Evolutionary conservation across 805 yeast species (phyloP), one percentile per base, ranked within the genome.

Genomic region (Yamadazyma laniorum): DNA sequence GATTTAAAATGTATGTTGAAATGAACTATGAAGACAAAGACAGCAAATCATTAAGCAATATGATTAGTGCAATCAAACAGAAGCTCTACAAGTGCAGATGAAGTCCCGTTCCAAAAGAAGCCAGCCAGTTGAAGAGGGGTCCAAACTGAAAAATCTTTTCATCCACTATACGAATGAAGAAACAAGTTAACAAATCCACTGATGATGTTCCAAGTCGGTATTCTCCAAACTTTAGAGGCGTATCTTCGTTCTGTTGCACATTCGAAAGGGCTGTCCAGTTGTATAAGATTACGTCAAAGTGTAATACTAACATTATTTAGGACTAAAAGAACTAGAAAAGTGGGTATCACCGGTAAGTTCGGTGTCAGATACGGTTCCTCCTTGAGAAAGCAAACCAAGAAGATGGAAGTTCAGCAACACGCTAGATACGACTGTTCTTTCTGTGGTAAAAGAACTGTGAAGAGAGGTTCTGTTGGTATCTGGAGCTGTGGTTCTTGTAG

Each of bases 311-410:
- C 77, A 43, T 52, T 29, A 23, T 21, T 21, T 25, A 88, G 96
- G 99, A 86, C 99, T 77, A 93, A 95, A 80, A 91, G 99, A 86
- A 93, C 99, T 63, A 93, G 93, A 95, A 93, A 93, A 88, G 99
- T 93, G 74, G 99, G 99, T 77, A 93, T 93, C 82, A 93, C 99
- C 74, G 99, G 99, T 84, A 95, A 95, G 82, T 93, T 88, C 84
- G 99, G 99, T 88, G 97, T 93, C 79, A 90, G 99, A 83, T 93
- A 93, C 82, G 96, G 99, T 90, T 91, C 99, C 65, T 95, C 99
- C 55, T 81, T 93, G 75, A 91, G 99, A 85, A 88, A 98, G 79
- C 97, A 89, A 78, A 86, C 95, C 82, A 90, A 90, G 85, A 93
- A 93, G 82, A 80, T 93, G 75, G 99, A 95, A 80, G 84, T 88